Evolutionary conservation across 75 land plant genomes (phyloP), one percentile per base, ranked within the genome.

Genomic region (Sequoia sempervirens): DNA sequence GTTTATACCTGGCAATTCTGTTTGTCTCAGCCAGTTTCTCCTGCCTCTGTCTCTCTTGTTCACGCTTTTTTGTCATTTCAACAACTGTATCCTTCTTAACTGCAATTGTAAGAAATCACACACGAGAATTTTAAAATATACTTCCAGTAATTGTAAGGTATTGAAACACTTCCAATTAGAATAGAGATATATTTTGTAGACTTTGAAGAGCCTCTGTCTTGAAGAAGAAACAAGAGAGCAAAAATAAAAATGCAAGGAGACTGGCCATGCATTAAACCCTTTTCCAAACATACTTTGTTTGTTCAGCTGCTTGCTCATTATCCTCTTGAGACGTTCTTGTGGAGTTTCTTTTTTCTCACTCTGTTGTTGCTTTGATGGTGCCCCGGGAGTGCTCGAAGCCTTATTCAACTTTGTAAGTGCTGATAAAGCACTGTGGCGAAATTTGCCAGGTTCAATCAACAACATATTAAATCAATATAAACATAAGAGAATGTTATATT

Each of bases 311-410:
- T 90, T 94, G 91, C 90, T 96, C 99, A 96, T 98, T 70, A 98
- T 98, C 76, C 99, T 86, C 88, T 96, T 96, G 15, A 98, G 89
- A 23, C 99, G 89, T 85, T 98, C 99, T 79, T 98, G 99, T 46
- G 99, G 99, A 6, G 99, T 98, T 88, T 98, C 99, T 82, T 96
- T 96, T 82, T 94, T 94, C 75, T 96, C 97, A 46, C 81, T 92
- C 82, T 84, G 92, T 20, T 83, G 86, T 26, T 81, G 81, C 81
- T 96, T 98, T 73, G 85, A 75, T 0, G 87, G 80, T 30, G 89
- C 32, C 2, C 83, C 92, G 10, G 83, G 82, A 79, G 85, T 30
- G 73, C 89, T n/a, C 23, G 86, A 50, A 32, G 88, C 86, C 86
- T 97, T 97, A 78, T 87, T 92, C 26, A 97, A 84, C 87, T 97